Base-by-base conservation (phyloP, 306 rosid genomes). In the Castanea sativa region DNA sequence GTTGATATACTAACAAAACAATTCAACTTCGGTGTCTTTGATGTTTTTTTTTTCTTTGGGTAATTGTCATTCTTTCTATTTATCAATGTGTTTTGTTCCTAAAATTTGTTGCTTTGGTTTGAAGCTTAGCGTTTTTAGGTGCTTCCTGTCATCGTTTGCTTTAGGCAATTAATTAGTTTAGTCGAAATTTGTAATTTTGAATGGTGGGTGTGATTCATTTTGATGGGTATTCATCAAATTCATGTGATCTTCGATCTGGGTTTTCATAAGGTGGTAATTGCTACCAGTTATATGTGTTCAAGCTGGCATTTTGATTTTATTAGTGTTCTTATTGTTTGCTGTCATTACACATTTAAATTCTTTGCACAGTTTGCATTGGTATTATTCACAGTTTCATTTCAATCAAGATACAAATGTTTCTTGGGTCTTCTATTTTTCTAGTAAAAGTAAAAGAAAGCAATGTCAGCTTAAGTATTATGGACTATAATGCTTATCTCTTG, bases 71-170 rank as follows among this genome's bases (percentile, higher is more conserved):
- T 41, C 32, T 16, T 81, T 58, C 38, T 15, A 14, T 61, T 72
- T 60, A 29, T 18, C 1, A 11, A 27, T 79, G 82, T 59, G 73
- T 51, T 29, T 68, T 29, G 53, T 19, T 82, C 73, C 55, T 58
- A 16, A 15, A 8, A 19, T 55, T 27, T 45, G 8, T 30, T 51
- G 75, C 72, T 19, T n/a, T 81, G 59, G 61, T 79, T 79, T 82
- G 81, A 71, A 58, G 51, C 58, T 12, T 12, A 82, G 73, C 73
- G 57, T 55, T 71, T 73, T 77, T 10, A 5, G 63, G 49, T 65
- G 78, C 73, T 75, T 21, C 89, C 80, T 49, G 16, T 73, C 68
- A 79, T 33, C 76, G 43, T 83, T 64, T 9, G n/a, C 52, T 53
- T 55, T 75, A 75, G 53, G 56, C 45, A 7, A 38, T 38, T 38